A percentile compares a stretch with the other conserved stretches of the same genome.
phyloP scores from a whole-genome alignment of 2,329 filamentous ascomycete species.

The Mycocentrospora acerina region DNA sequence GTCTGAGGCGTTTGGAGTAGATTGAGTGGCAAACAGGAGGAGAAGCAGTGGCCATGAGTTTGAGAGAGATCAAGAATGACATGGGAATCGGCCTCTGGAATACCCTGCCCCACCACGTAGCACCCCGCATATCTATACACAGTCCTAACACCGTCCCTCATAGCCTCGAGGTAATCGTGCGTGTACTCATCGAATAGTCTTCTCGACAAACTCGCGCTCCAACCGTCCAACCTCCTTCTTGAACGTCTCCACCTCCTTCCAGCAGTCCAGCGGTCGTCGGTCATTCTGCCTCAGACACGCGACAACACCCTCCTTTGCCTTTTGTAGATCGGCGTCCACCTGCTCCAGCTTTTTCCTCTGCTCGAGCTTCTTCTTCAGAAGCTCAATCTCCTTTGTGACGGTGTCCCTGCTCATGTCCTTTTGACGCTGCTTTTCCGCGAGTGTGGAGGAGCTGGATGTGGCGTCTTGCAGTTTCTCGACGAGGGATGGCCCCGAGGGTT shows the following conservation, averaged over 20 bases:
- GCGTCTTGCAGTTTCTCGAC: conserved; percentile 40
- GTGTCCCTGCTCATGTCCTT: conserved; percentile 53
- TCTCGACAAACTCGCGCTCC: conserved; percentile 86
- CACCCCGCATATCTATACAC: conserved; percentile 4
- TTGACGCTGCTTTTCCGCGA: conserved; percentile 46
- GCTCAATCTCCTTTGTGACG: conserved; percentile 60
- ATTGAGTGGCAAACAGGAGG: too few species aligned
- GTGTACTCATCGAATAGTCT: conserved; percentile 58
- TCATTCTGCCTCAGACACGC: conserved; percentile 82
- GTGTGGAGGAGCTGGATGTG: conserved; percentile 37
- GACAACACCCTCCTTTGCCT: conserved; percentile 73
- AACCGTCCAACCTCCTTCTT: conserved; percentile 84
- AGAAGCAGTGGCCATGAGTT: too few species aligned
- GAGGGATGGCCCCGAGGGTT: conserved; percentile 36
- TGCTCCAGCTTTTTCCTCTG: conserved; percentile 60
- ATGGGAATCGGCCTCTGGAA: background rate
- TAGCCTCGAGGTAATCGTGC: background rate
- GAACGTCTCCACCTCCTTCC: conserved; percentile 87
- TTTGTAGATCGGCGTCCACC: conserved; percentile 70
- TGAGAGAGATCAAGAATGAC: background rate
- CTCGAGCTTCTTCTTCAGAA: conserved; percentile 53
- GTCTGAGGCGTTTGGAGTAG: too few species aligned
- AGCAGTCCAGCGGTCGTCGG: conserved; percentile 87
- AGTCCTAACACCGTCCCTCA: background rate
- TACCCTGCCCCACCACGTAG: background rate